A percentile compares a stretch with the other conserved stretches of the same genome.
phyloP scores from a whole-genome alignment of 441 rosid species.

The Populus hybrid region DNA sequence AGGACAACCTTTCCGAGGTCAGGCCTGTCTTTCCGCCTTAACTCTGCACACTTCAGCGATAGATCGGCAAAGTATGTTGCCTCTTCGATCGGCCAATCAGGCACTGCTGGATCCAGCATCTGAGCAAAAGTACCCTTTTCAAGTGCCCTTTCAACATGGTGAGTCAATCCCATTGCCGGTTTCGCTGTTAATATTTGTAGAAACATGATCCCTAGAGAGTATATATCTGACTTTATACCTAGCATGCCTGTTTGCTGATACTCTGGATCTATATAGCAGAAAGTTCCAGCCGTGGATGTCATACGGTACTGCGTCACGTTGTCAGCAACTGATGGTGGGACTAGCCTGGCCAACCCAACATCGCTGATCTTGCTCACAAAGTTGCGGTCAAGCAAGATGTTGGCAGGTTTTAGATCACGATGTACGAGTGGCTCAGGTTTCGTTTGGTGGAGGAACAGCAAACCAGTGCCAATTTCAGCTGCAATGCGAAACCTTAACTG shows the following conservation, averaged over 20 bases:
- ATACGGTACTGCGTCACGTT: constrained; percentile 78
- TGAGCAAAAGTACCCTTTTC: constrained; percentile 55
- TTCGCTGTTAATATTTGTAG: constrained; percentile 80
- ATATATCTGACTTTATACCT: constrained; percentile 82
- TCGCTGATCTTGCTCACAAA: no score
- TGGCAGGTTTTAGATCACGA: no score
- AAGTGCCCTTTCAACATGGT: constrained; percentile 58
- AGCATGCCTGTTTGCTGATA: constrained; percentile 96
- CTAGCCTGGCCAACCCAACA: constrained; percentile 46
- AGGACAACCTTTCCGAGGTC: constrained; percentile 49
- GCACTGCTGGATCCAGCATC: constrained; percentile 66
- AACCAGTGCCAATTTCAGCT: constrained; percentile 77
- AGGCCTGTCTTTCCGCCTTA: constrained; percentile 48
- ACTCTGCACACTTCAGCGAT: constrained; percentile 73
- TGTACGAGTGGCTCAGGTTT: constrained; percentile 66
- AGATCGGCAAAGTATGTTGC: constrained; percentile 58
- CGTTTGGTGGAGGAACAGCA: constrained; percentile 83
- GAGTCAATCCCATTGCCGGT: constrained; percentile 91
- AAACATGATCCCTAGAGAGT: constrained; percentile 81
- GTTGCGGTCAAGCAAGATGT: no score
- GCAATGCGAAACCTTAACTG: constrained; percentile 80
- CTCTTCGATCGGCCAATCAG: constrained; percentile 84
- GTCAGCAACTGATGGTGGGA: constrained; percentile 80
- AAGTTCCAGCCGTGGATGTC: constrained; percentile 95
- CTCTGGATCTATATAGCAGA: constrained; percentile 95